Conservation (phyloP, 2,329 filamentous ascomycete species). For the Sarocladium strictum region DNA sequence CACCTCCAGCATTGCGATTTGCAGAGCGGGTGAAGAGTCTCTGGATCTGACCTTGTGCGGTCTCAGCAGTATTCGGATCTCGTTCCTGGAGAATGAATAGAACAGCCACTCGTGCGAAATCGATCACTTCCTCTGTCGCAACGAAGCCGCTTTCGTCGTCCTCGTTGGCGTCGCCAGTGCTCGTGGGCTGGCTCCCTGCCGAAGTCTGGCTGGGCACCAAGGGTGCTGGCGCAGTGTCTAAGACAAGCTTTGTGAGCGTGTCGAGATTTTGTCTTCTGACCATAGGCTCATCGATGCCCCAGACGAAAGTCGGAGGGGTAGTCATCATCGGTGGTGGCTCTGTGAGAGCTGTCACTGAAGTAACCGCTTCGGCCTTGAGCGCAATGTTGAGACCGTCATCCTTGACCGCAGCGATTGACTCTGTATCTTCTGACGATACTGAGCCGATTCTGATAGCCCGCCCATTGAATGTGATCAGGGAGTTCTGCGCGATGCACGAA, state of each 20-base stretch:
- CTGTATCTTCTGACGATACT: slow-evolving; percentile 17
- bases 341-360: neutral
- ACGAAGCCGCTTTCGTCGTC: slow-evolving; percentile 28
- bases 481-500: slow-evolving; percentile 80
- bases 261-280: slow-evolving; percentile 1
- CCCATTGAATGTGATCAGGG: slow-evolving; percentile 77
- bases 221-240: neutral
- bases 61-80: slow-evolving; percentile 41
- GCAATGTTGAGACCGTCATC: neutral
- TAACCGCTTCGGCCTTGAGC: neutral
- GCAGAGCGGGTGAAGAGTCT: slow-evolving; percentile 42
- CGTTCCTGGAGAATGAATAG: slow-evolving; percentile 56
- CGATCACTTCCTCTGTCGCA: slow-evolving; percentile 50
- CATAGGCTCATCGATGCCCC: neutral
- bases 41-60: slow-evolving; percentile 49
- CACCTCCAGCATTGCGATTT: slow-evolving; percentile 21
- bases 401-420: neutral
- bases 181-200: neutral
- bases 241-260: neutral
- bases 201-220: neutral
- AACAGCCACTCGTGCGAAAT: slow-evolving; percentile 58
- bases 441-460: slow-evolving; percentile 30
- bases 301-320: neutral
- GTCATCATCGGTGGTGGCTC: slow-evolving; percentile 1
- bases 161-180: slow-evolving; percentile 5